These are phyloP conservation scores for Teunomyces barrocoloradensis DNA, from an alignment of 805 yeast genomes.

Conservation along the genomic window DNA sequence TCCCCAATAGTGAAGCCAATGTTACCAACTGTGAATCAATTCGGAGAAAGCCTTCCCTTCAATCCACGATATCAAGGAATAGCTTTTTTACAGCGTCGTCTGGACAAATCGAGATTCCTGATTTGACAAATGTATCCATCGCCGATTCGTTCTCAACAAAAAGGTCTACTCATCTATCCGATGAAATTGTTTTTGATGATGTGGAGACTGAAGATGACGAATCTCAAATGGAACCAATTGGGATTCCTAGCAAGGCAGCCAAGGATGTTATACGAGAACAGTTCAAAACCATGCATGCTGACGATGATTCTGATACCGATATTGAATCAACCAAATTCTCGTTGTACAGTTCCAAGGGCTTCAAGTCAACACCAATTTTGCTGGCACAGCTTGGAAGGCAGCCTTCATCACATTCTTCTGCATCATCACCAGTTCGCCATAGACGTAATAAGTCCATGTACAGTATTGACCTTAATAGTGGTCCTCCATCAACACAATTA, in stretches of 20 bases:
- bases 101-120: constrained; percentile 45
- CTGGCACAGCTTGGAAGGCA: constrained; percentile 5
- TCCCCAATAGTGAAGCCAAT: constrained; percentile 34
- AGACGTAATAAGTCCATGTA: constrained; percentile 40
- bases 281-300: constrained; percentile 18
- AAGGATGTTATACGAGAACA: constrained; percentile 26
- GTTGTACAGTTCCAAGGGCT: constrained; percentile 13
- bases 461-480: constrained; percentile 22
- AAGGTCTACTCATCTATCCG: constrained; percentile 11
- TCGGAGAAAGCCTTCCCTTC: not conserved
- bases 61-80: constrained; percentile 7
- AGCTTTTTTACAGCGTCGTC: constrained; percentile 8
- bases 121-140: constrained; percentile 23
- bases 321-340: constrained; percentile 23
- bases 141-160: constrained; percentile 10
- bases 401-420: constrained; percentile 4
- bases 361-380: constrained; percentile 23
- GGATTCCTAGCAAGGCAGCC: constrained; percentile 34
- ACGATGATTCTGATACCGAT: constrained; percentile 32
- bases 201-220: constrained; percentile 1
- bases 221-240: constrained; percentile 30
- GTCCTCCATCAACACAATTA: not conserved
- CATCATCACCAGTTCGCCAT: constrained; percentile 28
- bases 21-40: constrained; percentile 28
- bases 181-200: constrained; percentile 29